These are phyloP conservation scores for Hypoxylon sp. DNA, from an alignment of 2,329 filamentous ascomycete genomes.

Conservation along the genomic window DNA sequence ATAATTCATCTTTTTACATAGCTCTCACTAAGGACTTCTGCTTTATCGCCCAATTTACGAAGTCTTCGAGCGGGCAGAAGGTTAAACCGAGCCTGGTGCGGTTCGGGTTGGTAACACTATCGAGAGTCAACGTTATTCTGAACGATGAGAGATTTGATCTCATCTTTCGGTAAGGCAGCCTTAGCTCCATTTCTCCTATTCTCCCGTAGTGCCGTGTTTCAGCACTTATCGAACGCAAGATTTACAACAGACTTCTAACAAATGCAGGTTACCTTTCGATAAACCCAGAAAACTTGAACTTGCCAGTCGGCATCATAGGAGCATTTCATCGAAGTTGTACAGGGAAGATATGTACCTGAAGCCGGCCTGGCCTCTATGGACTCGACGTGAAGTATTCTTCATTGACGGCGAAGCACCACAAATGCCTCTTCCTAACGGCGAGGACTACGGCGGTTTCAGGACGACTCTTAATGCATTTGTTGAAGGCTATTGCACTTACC, in stretches of 20 bases:
- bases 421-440: constrained; percentile 68
- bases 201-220: constrained; percentile 3
- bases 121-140: constrained; percentile 65
- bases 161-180: constrained; percentile 64
- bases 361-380: constrained; percentile 71
- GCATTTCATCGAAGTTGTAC: constrained; percentile 68
- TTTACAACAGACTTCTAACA: constrained; percentile 27
- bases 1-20: constrained; percentile 68
- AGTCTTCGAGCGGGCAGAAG: constrained; percentile 61
- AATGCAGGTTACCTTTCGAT: constrained; percentile 59
- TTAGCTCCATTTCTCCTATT: not conserved
- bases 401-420: constrained; percentile 67
- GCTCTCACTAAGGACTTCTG: constrained; percentile 68
- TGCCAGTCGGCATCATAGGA: constrained; percentile 68
- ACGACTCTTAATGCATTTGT: constrained; percentile 70
- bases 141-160: constrained; percentile 71
- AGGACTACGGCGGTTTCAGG: constrained; percentile 69
- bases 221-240: constrained; percentile 10
- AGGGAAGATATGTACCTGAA: constrained; percentile 70
- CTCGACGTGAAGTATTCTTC: constrained; percentile 66
- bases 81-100: constrained; percentile 64
- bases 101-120: constrained; percentile 68
- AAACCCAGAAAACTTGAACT: constrained; percentile 64
- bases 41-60: constrained; percentile 66
- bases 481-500: constrained; percentile 65